Percentiles rank a stretch among this genome's conserved stretches.
Evolutionary conservation across 768 basidiomycete genomes (phyloP).

Genomic region (Hypholoma fasciculare): DNA sequence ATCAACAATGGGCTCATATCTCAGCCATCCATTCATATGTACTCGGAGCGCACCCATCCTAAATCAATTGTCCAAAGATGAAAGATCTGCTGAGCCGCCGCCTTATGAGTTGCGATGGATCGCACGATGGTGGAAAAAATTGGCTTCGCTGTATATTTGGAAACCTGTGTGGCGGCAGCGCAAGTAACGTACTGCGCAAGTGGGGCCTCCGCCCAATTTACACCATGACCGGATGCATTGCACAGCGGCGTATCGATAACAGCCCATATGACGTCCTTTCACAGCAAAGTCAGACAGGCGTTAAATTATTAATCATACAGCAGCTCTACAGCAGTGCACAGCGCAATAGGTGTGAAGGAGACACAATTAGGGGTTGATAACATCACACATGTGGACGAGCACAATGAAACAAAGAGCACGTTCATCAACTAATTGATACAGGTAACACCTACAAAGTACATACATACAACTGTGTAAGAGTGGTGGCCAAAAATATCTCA

Average conservation of each 20-base stretch:
- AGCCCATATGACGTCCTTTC: not conserved
- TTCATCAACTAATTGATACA: slow-evolving; percentile 9
- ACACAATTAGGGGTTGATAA: not conserved
- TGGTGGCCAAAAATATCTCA: not conserved
- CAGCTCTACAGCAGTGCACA: not conserved
- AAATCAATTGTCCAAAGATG: not conserved
- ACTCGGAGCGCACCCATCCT: too few species aligned
- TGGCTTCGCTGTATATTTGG: not conserved
- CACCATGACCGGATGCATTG: not conserved
- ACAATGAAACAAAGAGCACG: not conserved
- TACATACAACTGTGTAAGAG: slow-evolving; percentile 1
- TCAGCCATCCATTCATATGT: too few species aligned
- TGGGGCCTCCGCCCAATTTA: not conserved
- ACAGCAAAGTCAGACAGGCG: not conserved
- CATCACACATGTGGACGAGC: not conserved
- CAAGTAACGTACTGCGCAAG: not conserved
- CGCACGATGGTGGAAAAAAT: not conserved
- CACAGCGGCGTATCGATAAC: not conserved
- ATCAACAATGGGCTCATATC: too few species aligned
- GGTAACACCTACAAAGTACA: slow-evolving; percentile 6
- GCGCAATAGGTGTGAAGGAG: not conserved
- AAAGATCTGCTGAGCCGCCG: not conserved
- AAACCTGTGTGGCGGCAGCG: not conserved
- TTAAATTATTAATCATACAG: not conserved
- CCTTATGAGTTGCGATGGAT: not conserved